These are phyloP conservation scores for Agrocybe chaxingu DNA, from an alignment of 768 basidiomycete species.

Conservation along the genomic window DNA sequence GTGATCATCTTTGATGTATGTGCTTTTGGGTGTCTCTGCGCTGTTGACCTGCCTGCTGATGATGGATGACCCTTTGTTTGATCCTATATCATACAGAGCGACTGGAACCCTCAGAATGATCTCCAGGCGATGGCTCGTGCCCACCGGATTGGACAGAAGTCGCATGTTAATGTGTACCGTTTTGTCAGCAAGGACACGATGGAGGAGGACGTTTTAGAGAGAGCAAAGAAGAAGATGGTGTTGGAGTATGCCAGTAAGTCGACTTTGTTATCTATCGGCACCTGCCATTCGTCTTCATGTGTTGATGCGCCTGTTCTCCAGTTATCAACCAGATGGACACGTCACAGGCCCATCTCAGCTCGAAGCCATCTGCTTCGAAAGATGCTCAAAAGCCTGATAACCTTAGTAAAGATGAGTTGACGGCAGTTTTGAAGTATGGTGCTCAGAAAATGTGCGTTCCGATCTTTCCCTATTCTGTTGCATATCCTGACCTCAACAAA, in stretches of 20 bases:
- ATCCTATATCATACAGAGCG: constrained; percentile 54
- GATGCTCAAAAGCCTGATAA: constrained; percentile 76
- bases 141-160: constrained; percentile 98
- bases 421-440: constrained; percentile 97
- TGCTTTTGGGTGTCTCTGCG: constrained; percentile 13
- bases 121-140: constrained; percentile 99
- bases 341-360: constrained; percentile 91
- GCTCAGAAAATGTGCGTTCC: constrained; percentile 90
- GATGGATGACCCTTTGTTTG: constrained; percentile 6
- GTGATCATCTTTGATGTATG: constrained; percentile 98
- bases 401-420: constrained; percentile 93
- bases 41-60: constrained; percentile 6
- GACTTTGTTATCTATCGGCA: constrained; percentile 1
- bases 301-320: constrained; percentile 27
- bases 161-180: constrained; percentile 96
- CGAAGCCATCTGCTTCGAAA: constrained; percentile 60
- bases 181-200: constrained; percentile 99
- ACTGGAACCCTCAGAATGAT: constrained; percentile 99
- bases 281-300: not conserved
- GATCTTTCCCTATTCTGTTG: constrained; percentile 8
- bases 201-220: constrained; percentile 97
- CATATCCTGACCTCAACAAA: constrained; percentile 2
- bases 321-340: constrained; percentile 99
- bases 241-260: constrained; percentile 96
- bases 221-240: constrained; percentile 99